Conservation (phyloP, 768 basidiomycete genomes). For the Auricularia sp. region DNA sequence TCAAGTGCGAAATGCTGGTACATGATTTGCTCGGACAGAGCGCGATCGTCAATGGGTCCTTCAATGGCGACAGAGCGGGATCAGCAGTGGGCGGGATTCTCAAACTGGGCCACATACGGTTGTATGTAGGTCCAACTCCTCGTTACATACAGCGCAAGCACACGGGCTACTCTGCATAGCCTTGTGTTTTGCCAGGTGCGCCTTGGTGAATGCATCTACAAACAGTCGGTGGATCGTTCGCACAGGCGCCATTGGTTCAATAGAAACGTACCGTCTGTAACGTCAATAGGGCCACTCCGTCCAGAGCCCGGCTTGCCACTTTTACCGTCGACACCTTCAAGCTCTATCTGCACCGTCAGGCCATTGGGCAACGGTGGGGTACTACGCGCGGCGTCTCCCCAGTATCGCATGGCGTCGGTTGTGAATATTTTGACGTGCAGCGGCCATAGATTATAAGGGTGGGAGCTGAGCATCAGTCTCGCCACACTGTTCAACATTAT, state of each 20-base stretch:
- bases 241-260: constrained; percentile 5
- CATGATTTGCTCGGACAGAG: constrained; percentile 47
- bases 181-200: constrained; percentile 39
- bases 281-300: constrained; percentile 41
- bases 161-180: constrained; percentile 27
- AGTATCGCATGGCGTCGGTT: constrained; percentile 43
- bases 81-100: too few species aligned
- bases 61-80: neutral
- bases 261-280: constrained; percentile 41
- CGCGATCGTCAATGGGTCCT: constrained; percentile 42
- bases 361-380: constrained; percentile 38
- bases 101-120: constrained; percentile 20
- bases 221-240: neutral
- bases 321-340: constrained; percentile 64
- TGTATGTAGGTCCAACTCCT: constrained; percentile 29
- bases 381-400: constrained; percentile 29
- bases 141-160: constrained; percentile 35
- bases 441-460: constrained; percentile 65
- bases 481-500: constrained; percentile 34
- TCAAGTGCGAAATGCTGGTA: constrained; percentile 43
- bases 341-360: constrained; percentile 40
- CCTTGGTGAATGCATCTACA: constrained; percentile 29
- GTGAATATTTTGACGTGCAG: constrained; percentile 70
- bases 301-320: constrained; percentile 45
- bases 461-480: constrained; percentile 47